phyloP scores from a whole-genome alignment of 2,329 filamentous ascomycete genomes.

The Lecanicillium sp. region DNA sequence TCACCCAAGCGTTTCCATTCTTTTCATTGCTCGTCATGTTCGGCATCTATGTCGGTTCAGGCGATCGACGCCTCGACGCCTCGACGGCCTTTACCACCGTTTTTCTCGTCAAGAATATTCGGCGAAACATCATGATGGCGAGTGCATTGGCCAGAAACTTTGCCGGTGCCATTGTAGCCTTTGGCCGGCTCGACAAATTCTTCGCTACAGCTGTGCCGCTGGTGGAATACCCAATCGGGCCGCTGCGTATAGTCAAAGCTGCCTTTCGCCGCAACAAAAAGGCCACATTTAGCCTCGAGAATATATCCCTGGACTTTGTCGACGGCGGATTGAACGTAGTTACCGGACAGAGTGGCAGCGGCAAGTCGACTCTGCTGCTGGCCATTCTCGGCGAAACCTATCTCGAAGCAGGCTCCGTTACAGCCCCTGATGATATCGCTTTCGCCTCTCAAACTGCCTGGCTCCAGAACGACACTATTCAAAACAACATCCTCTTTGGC shows the following conservation, averaged over 20 bases:
- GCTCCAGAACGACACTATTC: constrained; percentile 49
- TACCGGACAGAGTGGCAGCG: constrained; percentile 46
- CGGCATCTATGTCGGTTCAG: constrained; percentile 39
- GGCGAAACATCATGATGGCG: constrained; percentile 43
- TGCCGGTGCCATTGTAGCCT: constrained; percentile 30
- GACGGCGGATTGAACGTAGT: constrained; percentile 47
- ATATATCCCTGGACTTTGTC: constrained; percentile 43
- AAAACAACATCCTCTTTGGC: constrained; percentile 48
- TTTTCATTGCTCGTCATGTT: constrained; percentile 47
- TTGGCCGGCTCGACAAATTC: constrained; percentile 46
- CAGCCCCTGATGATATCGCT: constrained; percentile 43
- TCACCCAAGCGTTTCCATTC: constrained; percentile 45
- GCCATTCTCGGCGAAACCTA: constrained; percentile 49
- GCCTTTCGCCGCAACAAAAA: constrained; percentile 42
- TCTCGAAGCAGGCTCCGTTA: constrained; percentile 38
- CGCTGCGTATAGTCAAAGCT: constrained; percentile 36
- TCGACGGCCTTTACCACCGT: constrained; percentile 52
- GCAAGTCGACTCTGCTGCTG: constrained; percentile 48
- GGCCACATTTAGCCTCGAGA: constrained; percentile 39
- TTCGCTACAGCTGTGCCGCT: constrained; percentile 43
- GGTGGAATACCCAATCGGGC: constrained; percentile 39
- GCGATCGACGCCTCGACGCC: constrained; percentile 40
- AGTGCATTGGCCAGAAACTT: constrained; percentile 32
- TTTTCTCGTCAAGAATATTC: constrained; percentile 43
- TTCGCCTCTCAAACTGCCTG: constrained; percentile 51